Evolutionary conservation across 257 asterid genomes (phyloP), one percentile per base, ranked within the genome.

Genomic region (Catharanthus roseus): DNA sequence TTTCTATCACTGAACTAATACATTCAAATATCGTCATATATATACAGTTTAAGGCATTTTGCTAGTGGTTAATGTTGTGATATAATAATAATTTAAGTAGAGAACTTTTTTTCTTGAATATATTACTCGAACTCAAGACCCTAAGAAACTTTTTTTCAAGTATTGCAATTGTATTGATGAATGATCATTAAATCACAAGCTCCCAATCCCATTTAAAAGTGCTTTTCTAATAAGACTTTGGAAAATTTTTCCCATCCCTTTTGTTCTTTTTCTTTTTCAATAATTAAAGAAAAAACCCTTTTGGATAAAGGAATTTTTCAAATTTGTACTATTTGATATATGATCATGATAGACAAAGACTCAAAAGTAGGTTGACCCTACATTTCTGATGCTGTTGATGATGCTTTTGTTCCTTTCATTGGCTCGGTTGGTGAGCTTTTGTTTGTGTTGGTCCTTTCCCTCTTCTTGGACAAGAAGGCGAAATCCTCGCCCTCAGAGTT

Each of bases 291-390:
- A 38, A 38, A 3, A 38, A 38, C 8, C 8, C 3, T 26, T 26
- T 26, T 65, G 77, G 72, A 65, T 65, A 39, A 28, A 57, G 57
- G 42, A 73, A 63, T 13, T 28, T 0, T 49, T 19, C 31, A 68
- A n/a, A 12, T 26, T 15, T 2, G 77, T 38, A 56, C 49, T 1
- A 26, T 2, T 38, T 2, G 29, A 67, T 36, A 12, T 39, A 33
- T 70, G 53, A 49, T 42, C 12, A 63, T 38, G 47, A 60, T 44
- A 26, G 70, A 70, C 72, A 53, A 60, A 13, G 80, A 65, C 65
- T 68, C 26, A 47, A 62, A 70, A 74, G 64, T 45, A 28, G 28
- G 31, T 29, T 58, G 84, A 67, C 82, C 84, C 85, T 57, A 72
- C 82, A 13, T 13, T 49, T 19, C 76, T 72, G 73, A 69, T 65